These are phyloP conservation scores for Nymphaea colorata DNA, from an alignment of 164 flowering plant species.

Conservation along the genomic window DNA sequence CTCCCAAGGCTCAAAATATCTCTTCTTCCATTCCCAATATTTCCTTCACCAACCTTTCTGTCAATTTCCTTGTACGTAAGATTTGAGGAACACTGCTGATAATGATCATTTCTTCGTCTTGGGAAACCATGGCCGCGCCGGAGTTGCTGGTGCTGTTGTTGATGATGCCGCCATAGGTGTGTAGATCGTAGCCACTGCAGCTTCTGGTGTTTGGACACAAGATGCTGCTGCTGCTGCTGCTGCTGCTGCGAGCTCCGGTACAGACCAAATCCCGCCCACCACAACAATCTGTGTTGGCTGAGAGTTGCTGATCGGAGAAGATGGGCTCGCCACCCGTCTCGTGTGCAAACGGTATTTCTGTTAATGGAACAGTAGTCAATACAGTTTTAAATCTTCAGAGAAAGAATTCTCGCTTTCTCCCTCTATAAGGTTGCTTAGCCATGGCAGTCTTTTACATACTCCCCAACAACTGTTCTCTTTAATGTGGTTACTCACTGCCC, in stretches of 20 bases:
- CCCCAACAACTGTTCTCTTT: background rate
- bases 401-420: background rate
- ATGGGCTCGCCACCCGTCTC: background rate
- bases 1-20: too few relatives aligned
- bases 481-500: too few relatives aligned
- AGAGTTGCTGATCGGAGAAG: background rate
- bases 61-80: background rate
- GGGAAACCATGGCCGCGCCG: background rate
- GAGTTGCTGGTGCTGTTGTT: background rate
- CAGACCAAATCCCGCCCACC: constrained; percentile 75
- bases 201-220: background rate
- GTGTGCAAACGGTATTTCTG: constrained; percentile 1
- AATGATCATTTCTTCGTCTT: background rate
- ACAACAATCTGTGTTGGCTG: constrained; percentile 45
- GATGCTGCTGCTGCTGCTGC: background rate
- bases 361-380: background rate
- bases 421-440: too few relatives aligned
- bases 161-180: background rate
- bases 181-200: background rate
- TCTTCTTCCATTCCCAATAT: too few relatives aligned
- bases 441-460: background rate
- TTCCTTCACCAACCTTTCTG: background rate
- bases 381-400: background rate
- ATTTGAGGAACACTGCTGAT: background rate
- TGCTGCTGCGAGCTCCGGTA: constrained; percentile 31